Conservation (phyloP, 225 moss, liverwort and hornwort species). For the Climacium dendroides region DNA sequence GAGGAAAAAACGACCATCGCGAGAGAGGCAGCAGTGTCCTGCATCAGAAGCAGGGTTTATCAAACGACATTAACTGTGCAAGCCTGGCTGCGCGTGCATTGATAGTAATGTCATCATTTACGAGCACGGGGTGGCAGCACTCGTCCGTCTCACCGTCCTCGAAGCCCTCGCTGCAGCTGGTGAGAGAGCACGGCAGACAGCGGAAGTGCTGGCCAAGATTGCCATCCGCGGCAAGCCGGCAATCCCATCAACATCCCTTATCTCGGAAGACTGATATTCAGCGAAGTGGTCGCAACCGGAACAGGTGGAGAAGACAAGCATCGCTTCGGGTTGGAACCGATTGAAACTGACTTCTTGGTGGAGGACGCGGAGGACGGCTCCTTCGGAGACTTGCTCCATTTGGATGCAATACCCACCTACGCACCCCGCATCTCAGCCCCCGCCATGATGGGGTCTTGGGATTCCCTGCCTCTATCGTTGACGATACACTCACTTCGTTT, state of each 20-base stretch:
- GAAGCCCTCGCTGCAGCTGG: not conserved
- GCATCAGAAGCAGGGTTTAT: not conserved
- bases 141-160: too few species aligned
- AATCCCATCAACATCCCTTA: not conserved
- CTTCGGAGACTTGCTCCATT: not conserved
- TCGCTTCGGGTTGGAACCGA: not conserved
- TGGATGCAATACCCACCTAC: not conserved
- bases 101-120: not conserved
- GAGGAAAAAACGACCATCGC: not conserved
- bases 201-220: too few species aligned
- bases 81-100: not conserved
- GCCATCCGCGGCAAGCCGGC: not conserved
- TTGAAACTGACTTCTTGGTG: not conserved
- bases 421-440: accelerated
- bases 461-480: not conserved
- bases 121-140: too few species aligned
- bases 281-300: not conserved
- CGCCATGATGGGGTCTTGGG: not conserved
- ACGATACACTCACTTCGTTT: not conserved
- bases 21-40: not conserved
- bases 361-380: not conserved
- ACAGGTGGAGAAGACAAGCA: not conserved
- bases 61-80: not conserved
- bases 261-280: not conserved
- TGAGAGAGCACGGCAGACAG: too few species aligned